These are phyloP conservation scores for Amoeboradix gromovi DNA, from an alignment of 371 early-diverging fungal species.

Conservation along the genomic window DNA sequence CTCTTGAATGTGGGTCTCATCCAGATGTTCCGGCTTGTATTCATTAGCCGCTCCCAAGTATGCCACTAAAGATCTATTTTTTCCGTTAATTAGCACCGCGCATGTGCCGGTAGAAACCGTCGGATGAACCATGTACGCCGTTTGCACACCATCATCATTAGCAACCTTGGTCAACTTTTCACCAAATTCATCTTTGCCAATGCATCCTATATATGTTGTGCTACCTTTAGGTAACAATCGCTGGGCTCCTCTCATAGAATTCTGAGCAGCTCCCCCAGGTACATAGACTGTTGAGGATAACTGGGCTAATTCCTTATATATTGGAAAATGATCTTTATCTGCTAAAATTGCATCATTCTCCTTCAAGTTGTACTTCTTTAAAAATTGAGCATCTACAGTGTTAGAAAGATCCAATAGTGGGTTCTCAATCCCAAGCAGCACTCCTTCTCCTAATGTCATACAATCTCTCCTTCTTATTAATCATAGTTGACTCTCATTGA, in stretches of 20 bases:
- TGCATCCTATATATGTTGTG: slow-evolving; percentile 64
- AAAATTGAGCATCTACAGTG: slow-evolving; percentile 31
- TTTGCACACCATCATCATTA: slow-evolving; percentile 44
- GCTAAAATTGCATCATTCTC: slow-evolving; percentile 82
- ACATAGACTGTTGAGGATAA: slow-evolving; percentile 15
- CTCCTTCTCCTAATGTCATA: no score
- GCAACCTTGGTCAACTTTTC: slow-evolving; percentile 41
- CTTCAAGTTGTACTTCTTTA: slow-evolving; percentile 52
- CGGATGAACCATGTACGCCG: slow-evolving; percentile 44
- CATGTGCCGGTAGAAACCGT: slow-evolving; percentile 63
- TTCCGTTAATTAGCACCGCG: slow-evolving; percentile 68
- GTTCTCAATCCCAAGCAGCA: slow-evolving; percentile 56
- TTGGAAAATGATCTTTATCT: slow-evolving; percentile 41
- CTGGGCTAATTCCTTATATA: slow-evolving; percentile 16
- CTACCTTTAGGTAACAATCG: slow-evolving; percentile 52
- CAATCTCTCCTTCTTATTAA: no score
- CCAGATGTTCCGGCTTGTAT: slow-evolving; percentile 38
- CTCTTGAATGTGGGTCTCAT: slow-evolving; percentile 44
- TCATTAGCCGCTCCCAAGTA: slow-evolving; percentile 74
- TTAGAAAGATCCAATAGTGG: slow-evolving; percentile 84
- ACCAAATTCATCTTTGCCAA: slow-evolving; percentile 53
- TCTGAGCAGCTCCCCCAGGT: slow-evolving; percentile 86
- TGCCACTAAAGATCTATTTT: slow-evolving; percentile 47
- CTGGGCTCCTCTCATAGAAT: slow-evolving; percentile 56
- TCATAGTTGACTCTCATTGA: no score